Percentiles rank a stretch among this genome's conserved stretches.
Conservation (phyloP, 768 basidiomycete species). For the Royoungia palumana region DNA sequence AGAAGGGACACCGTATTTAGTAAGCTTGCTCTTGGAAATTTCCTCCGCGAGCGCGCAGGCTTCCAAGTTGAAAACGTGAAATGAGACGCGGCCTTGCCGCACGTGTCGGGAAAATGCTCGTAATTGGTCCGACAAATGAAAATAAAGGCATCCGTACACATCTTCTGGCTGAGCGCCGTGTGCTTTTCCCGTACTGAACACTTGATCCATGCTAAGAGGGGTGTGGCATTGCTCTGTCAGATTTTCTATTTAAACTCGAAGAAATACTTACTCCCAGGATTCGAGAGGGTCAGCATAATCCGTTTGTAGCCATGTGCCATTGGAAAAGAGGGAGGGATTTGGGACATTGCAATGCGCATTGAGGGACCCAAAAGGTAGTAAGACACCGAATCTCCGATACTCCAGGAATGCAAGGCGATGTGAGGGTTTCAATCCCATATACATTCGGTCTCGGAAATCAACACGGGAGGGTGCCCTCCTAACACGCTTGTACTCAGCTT, state of each 20-base stretch:
- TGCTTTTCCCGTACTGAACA: conserved; percentile 37
- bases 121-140: conserved; percentile 41
- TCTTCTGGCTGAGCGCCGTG: conserved; percentile 41
- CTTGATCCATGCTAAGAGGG: conserved; percentile 35
- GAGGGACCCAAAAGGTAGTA: conserved; percentile 48
- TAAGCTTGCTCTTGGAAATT: conserved; percentile 23
- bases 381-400: conserved; percentile 39
- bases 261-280: conserved; percentile 45
- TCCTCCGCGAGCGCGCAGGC: conserved; percentile 39
- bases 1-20: conserved; percentile 19
- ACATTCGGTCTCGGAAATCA: conserved; percentile 44
- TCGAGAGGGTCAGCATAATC: conserved; percentile 44
- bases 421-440: conserved; percentile 36
- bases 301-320: conserved; percentile 43
- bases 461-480: conserved; percentile 35
- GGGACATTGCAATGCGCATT: conserved; percentile 39
- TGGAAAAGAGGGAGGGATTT: conserved; percentile 46
- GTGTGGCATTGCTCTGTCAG: neutral
- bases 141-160: conserved; percentile 50
- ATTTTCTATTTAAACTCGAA: neutral
- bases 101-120: conserved; percentile 35
- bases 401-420: conserved; percentile 44
- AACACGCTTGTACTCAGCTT: conserved; percentile 32
- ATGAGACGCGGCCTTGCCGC: conserved; percentile 30
- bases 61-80: conserved; percentile 37